Evolutionary conservation across 495 filamentous ascomycete genomes (phyloP).

Genomic region (Extremus antarcticus): DNA sequence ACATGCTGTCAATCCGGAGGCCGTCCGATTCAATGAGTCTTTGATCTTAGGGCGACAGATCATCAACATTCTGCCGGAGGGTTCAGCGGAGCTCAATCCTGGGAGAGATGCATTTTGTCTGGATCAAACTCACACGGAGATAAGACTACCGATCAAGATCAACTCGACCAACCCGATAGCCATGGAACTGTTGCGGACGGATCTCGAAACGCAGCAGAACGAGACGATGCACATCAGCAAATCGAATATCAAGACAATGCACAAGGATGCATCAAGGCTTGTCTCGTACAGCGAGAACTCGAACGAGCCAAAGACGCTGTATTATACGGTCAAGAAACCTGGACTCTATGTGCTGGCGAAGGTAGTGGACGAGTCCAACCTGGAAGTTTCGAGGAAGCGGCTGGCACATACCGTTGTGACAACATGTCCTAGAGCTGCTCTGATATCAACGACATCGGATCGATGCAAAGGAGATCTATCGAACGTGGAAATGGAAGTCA

Average conservation of each 20-base stretch:
- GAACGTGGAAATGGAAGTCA: slow-evolving; percentile 65
- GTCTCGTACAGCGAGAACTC: slow-evolving; percentile 37
- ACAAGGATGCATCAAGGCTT: slow-evolving; percentile 48
- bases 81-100: slow-evolving; percentile 83
- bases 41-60: slow-evolving; percentile 91
- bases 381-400: slow-evolving; percentile 68
- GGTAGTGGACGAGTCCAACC: slow-evolving; percentile 82
- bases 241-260: slow-evolving; percentile 57
- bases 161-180: slow-evolving; percentile 82
- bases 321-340: slow-evolving; percentile 62
- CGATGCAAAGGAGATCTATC: slow-evolving; percentile 80
- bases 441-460: slow-evolving; percentile 51
- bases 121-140: slow-evolving; percentile 45
- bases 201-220: slow-evolving; percentile 65
- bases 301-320: slow-evolving; percentile 33
- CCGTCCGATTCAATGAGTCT: slow-evolving; percentile 78
- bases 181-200: slow-evolving; percentile 74
- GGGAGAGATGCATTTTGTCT: slow-evolving; percentile 66
- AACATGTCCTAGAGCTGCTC: slow-evolving; percentile 63
- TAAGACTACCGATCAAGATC: slow-evolving; percentile 73
- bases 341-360: slow-evolving; percentile 75
- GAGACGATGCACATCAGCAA: slow-evolving; percentile 64
- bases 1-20: slow-evolving; percentile 71
- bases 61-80: slow-evolving; percentile 93
- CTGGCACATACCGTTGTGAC: slow-evolving; percentile 67